A percentile compares a stretch with the other conserved stretches of the same genome.
phyloP scores from a whole-genome alignment of 2,329 filamentous ascomycete species.

The Akanthomyces muscarius region DNA sequence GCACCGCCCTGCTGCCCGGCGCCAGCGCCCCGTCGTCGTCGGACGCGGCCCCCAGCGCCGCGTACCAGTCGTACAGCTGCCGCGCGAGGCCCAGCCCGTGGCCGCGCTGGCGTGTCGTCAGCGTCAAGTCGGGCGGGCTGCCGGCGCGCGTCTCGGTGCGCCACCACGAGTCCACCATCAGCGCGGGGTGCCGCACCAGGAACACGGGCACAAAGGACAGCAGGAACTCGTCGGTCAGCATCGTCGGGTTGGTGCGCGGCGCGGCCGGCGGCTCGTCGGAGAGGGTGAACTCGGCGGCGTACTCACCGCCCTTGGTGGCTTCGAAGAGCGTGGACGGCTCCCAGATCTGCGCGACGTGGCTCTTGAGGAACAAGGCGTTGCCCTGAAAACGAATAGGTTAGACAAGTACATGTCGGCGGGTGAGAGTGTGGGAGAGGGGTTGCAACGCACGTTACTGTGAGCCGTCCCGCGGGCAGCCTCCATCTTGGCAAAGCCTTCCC shows the following conservation, averaged over 20 bases:
- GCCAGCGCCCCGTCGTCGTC: not conserved
- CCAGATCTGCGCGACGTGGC: conserved; percentile 13
- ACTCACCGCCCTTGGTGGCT: conserved; percentile 1
- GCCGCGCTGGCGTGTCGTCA: not conserved
- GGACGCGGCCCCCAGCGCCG: not conserved
- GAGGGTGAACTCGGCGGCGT: conserved; percentile 5
- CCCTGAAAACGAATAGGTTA: not conserved
- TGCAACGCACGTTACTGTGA: conserved; percentile 7
- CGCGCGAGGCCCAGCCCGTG: not conserved
- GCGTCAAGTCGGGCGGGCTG: not conserved
- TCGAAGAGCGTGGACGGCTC: conserved; percentile 5
- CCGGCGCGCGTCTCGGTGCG: conserved; percentile 11
- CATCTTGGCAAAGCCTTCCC: conserved; percentile 3
- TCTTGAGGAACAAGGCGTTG: conserved; percentile 15
- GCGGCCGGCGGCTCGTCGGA: not conserved
- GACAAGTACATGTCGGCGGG: too few species aligned
- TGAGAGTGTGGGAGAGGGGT: too few species aligned
- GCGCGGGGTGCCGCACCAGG: conserved; percentile 14
- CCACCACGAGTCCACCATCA: conserved; percentile 17
- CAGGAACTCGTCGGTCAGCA: conserved; percentile 12
- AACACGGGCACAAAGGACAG: conserved; percentile 13
- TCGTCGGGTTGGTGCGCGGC: conserved; percentile 14
- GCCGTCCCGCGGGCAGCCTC: not conserved
- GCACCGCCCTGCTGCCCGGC: not conserved
- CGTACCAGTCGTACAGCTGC: conserved; percentile 15